Conservation (phyloP, 2,329 filamentous ascomycete species). For the Colletotrichum acutatum region DNA sequence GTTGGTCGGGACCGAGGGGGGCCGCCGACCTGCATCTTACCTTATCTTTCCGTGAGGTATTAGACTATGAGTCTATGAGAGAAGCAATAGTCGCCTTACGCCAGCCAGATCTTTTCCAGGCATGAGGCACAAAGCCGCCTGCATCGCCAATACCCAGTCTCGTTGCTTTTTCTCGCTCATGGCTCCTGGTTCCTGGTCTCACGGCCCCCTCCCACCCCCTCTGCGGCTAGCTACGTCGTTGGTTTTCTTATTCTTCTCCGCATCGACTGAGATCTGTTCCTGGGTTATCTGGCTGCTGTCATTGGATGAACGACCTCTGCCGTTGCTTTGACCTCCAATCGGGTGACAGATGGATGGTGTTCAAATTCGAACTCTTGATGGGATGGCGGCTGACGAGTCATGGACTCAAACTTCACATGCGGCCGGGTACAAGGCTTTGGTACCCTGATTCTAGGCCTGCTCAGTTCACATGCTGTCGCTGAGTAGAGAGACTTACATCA, state of each 20-base stretch:
- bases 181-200: conserved; percentile 1
- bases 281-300: background rate
- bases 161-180: background rate
- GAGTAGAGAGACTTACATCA: too few relatives aligned
- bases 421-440: background rate
- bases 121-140: background rate
- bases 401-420: conserved; percentile 9
- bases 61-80: background rate
- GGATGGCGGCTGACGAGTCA: conserved; percentile 15
- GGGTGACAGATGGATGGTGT: background rate
- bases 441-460: background rate
- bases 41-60: background rate
- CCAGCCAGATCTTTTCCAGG: background rate
- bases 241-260: background rate
- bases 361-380: background rate
- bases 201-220: background rate
- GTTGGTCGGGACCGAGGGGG: conserved; percentile 3
- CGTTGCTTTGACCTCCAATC: conserved; percentile 3
- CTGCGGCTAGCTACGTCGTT: background rate
- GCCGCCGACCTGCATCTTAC: background rate
- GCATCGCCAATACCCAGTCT: background rate
- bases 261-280: conserved; percentile 6
- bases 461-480: background rate
- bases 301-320: conserved; percentile 26
- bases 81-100: background rate